Percentiles rank a stretch among this genome's conserved stretches.
These are phyloP conservation scores for Tulasnella sp. DNA, from an alignment of 768 basidiomycete species.

Conservation along the genomic window DNA sequence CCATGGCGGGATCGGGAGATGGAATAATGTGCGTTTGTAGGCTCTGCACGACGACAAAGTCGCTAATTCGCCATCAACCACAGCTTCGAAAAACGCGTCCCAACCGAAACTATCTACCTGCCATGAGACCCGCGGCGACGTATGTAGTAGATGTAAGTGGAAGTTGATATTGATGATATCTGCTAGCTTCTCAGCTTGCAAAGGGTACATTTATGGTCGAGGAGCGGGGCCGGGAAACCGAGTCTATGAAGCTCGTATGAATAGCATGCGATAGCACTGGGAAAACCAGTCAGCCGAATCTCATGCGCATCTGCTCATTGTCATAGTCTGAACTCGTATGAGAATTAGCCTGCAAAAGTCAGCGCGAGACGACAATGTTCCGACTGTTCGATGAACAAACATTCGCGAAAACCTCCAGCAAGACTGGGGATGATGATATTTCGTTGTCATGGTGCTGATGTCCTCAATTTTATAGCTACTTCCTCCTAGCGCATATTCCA, in stretches of 20 bases:
- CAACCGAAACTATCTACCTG: constrained; percentile 68
- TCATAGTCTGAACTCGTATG: no score
- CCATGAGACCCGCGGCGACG: constrained; percentile 78
- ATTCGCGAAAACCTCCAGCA: no score
- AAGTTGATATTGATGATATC: not conserved
- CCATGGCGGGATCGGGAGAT: constrained; percentile 80
- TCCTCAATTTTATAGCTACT: constrained; percentile 60
- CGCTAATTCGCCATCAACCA: not conserved
- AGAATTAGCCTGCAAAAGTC: no score
- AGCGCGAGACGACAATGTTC: no score
- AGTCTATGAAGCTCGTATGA: no score
- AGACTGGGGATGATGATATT: no score
- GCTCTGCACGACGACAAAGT: not conserved
- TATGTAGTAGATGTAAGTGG: constrained; percentile 80
- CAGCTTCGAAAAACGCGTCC: constrained; percentile 76
- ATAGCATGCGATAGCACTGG: no score
- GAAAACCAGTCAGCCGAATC: no score
- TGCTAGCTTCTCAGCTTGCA: constrained; percentile 33
- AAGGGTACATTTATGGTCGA: not conserved
- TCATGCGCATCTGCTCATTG: no score
- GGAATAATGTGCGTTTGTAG: constrained; percentile 62
- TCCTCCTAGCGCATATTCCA: constrained; percentile 87
- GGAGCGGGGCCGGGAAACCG: no score
- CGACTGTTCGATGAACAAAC: no score
- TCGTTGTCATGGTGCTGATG: not conserved